A percentile compares a stretch with the other conserved stretches of the same genome.
Evolutionary conservation across 371 early-diverging fungal genomes (phyloP).

Genomic region (Antonospora locustae): DNA sequence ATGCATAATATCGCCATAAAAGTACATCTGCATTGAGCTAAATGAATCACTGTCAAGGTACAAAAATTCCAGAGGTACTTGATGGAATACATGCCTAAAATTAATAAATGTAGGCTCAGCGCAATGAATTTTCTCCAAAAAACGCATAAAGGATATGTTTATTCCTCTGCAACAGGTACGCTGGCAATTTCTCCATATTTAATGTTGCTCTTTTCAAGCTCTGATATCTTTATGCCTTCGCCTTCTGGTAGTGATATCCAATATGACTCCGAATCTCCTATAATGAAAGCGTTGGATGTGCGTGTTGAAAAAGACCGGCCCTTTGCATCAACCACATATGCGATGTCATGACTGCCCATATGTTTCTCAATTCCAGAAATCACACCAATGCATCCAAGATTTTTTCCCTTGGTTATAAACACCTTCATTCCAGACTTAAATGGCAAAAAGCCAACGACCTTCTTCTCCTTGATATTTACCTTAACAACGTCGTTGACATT

Average conservation of each 20-base stretch:
- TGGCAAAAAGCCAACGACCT: slow-evolving; percentile 78
- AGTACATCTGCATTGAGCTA: too few species aligned
- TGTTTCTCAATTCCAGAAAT: slow-evolving; percentile 88
- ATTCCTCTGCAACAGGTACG: slow-evolving; percentile 19
- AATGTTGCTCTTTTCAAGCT: slow-evolving; percentile 47
- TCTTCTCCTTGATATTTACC: slow-evolving; percentile 75
- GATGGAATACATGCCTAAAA: too few species aligned
- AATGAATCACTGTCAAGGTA: too few species aligned
- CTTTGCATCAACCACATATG: slow-evolving; percentile 73
- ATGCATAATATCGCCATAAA: slow-evolving; percentile 53
- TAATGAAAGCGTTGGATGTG: slow-evolving; percentile 73
- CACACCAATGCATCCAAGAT: slow-evolving; percentile 94
- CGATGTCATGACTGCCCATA: slow-evolving; percentile 84
- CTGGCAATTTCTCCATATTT: slow-evolving; percentile 41
- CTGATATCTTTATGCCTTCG: slow-evolving; percentile 47
- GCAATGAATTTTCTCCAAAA: too few species aligned
- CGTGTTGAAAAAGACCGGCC: slow-evolving; percentile 75
- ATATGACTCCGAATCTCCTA: slow-evolving; percentile 62
- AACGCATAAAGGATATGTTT: too few species aligned
- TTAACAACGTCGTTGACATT: slow-evolving; percentile 95
- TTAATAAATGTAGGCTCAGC: too few species aligned
- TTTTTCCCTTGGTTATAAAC: slow-evolving; percentile 90
- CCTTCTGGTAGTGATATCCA: slow-evolving; percentile 53
- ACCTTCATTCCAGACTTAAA: slow-evolving; percentile 84
- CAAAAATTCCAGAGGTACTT: too few species aligned